These are phyloP conservation scores for Pulveroboletus sp. DNA, from an alignment of 768 basidiomycete genomes.

Conservation along the genomic window DNA sequence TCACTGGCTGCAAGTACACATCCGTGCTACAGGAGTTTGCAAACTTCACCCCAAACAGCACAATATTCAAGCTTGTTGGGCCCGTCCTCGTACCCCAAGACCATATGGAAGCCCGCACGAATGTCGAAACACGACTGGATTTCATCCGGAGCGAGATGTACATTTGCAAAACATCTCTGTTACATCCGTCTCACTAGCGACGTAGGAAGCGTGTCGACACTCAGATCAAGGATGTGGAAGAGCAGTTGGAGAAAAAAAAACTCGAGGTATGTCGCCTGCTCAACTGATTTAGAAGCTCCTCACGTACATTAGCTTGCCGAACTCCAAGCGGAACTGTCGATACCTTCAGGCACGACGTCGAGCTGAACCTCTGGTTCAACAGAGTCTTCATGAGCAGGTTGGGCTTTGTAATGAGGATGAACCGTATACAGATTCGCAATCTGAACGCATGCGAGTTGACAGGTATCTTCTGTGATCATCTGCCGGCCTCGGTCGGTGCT, in stretches of 20 bases:
- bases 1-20: neutral
- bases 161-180: conserved; percentile 17
- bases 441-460: neutral
- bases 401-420: neutral
- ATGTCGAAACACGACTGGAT: conserved; percentile 85
- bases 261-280: conserved; percentile 50
- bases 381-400: neutral
- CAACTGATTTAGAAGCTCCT: conserved; percentile 4
- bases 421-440: neutral
- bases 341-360: conserved; percentile 27
- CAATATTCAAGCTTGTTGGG: conserved; percentile 87
- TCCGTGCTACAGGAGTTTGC: conserved; percentile 66
- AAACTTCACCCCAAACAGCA: conserved; percentile 66
- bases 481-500: neutral
- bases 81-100: conserved; percentile 90
- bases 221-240: conserved; percentile 75
- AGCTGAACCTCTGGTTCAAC: conserved; percentile 1
- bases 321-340: conserved; percentile 53
- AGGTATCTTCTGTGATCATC: neutral
- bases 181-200: conserved; percentile 7
- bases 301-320: conserved; percentile 51
- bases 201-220: conserved; percentile 70
- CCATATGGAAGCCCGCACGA: conserved; percentile 76
- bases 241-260: conserved; percentile 78
- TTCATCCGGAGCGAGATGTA: conserved; percentile 89